phyloP scores from a whole-genome alignment of 495 filamentous ascomycete genomes.

The Trichodelitschia bisporula region DNA sequence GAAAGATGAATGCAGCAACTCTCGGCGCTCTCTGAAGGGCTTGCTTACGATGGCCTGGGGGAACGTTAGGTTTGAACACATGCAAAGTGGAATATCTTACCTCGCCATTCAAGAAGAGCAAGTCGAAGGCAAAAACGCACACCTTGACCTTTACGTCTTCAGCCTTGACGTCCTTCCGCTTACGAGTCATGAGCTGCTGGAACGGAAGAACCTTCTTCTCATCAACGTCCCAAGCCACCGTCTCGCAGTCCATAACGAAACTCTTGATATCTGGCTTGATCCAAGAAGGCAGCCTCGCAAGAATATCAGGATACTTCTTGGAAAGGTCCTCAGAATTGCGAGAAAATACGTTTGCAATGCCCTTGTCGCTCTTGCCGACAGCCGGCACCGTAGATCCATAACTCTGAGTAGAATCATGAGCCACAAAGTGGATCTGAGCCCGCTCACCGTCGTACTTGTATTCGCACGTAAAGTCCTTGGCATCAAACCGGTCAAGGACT shows the following conservation, averaged over 20 bases:
- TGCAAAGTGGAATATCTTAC: slow-evolving; percentile 15
- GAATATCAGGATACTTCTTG: slow-evolving; percentile 91
- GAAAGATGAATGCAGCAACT: slow-evolving; percentile 53
- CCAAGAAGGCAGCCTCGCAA: slow-evolving; percentile 69
- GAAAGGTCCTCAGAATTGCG: slow-evolving; percentile 89
- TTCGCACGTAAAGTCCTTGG: slow-evolving; percentile 88
- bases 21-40: slow-evolving; percentile 58
- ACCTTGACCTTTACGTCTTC: slow-evolving; percentile 95
- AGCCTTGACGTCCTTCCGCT: slow-evolving; percentile 90
- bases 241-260: slow-evolving; percentile 94
- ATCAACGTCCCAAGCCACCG: slow-evolving; percentile 82
- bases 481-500: slow-evolving; percentile 89
- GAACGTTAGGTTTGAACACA: background rate
- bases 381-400: slow-evolving; percentile 27
- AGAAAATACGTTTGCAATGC: slow-evolving; percentile 78
- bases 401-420: slow-evolving; percentile 47
- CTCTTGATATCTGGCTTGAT: slow-evolving; percentile 71
- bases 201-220: slow-evolving; percentile 92
- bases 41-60: slow-evolving; percentile 55
- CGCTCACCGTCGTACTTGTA: slow-evolving; percentile 97
- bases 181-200: slow-evolving; percentile 93
- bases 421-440: slow-evolving; percentile 91
- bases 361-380: slow-evolving; percentile 31
- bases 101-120: slow-evolving; percentile 85
- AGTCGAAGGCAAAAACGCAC: slow-evolving; percentile 90